Conservation (phyloP, 2,329 filamentous ascomycete genomes). For the Colletotrichum sp. region DNA sequence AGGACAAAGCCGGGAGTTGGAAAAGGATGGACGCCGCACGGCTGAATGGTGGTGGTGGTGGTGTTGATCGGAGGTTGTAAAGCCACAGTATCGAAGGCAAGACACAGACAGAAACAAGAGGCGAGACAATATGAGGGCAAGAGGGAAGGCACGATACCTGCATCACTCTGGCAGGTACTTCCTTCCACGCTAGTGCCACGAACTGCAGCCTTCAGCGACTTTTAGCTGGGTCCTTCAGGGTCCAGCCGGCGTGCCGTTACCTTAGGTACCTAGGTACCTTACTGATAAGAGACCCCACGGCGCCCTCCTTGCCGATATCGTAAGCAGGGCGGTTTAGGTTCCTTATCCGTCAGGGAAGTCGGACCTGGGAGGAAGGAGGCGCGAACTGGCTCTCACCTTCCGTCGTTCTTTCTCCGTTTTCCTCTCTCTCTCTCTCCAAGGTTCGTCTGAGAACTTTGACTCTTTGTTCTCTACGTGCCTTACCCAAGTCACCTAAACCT, state of each 20-base stretch:
- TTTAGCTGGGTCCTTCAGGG: neutral
- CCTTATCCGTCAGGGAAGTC: neutral
- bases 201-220: neutral
- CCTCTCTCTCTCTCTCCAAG: neutral
- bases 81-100: neutral
- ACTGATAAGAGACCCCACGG: neutral
- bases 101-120: neutral
- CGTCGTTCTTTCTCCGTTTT: neutral
- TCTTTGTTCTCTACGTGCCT: neutral
- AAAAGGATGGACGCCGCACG: neutral
- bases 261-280: neutral
- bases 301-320: neutral
- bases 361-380: neutral
- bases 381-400: neutral
- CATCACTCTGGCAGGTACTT: neutral
- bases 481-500: neutral
- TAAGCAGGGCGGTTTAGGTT: neutral
- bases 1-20: neutral
- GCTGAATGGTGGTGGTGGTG: neutral
- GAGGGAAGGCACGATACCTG: neutral
- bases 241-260: neutral
- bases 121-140: neutral
- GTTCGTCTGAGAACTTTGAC: neutral
- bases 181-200: neutral
- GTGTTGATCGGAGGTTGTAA: neutral